Percentiles rank a stretch among this genome's conserved stretches.
Conservation (phyloP, 2,329 filamentous ascomycete species). For the Cladosporium halotolerans region DNA sequence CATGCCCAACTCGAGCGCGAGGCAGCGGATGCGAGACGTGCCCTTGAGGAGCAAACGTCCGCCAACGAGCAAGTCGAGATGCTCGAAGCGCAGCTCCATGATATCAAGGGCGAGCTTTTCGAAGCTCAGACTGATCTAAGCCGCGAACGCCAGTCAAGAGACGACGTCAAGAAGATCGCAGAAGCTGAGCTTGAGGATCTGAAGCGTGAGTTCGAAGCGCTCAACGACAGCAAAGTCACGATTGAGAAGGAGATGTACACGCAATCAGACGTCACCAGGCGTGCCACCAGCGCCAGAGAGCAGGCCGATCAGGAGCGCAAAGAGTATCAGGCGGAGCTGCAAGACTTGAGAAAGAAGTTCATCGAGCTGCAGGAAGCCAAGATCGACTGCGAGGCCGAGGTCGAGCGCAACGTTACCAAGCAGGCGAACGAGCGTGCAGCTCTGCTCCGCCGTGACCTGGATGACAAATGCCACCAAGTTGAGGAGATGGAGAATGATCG, state of each 20-base stretch:
- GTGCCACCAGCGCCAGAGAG: conserved; percentile 73
- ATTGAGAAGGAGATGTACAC: conserved; percentile 97
- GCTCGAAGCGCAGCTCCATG: conserved; percentile 78
- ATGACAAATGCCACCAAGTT: conserved; percentile 68
- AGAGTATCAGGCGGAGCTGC: conserved; percentile 79
- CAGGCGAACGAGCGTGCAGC: conserved; percentile 75
- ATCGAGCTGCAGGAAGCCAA: conserved; percentile 80
- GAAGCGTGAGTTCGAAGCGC: conserved; percentile 73
- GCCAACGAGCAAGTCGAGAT: conserved; percentile 86
- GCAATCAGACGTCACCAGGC: conserved; percentile 83
- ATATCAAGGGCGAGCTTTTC: conserved; percentile 79
- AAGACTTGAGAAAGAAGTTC: conserved; percentile 74
- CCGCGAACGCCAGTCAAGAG: conserved; percentile 83
- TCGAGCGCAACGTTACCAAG: conserved; percentile 71
- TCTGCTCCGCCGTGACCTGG: conserved; percentile 70
- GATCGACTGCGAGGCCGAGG: conserved; percentile 70
- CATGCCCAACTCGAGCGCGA: conserved; percentile 81
- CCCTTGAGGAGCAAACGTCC: conserved; percentile 81
- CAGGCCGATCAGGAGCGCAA: conserved; percentile 82
- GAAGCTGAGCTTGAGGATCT: conserved; percentile 81
- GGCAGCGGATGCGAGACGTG: conserved; percentile 75
- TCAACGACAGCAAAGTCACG: conserved; percentile 92
- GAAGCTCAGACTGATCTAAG: conserved; percentile 82
- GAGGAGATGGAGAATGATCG: conserved; percentile 76
- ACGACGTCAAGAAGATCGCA: conserved; percentile 83